These are phyloP conservation scores for Ogataea nakhonphanomensis DNA, from an alignment of 805 yeast genomes.

Conservation along the genomic window DNA sequence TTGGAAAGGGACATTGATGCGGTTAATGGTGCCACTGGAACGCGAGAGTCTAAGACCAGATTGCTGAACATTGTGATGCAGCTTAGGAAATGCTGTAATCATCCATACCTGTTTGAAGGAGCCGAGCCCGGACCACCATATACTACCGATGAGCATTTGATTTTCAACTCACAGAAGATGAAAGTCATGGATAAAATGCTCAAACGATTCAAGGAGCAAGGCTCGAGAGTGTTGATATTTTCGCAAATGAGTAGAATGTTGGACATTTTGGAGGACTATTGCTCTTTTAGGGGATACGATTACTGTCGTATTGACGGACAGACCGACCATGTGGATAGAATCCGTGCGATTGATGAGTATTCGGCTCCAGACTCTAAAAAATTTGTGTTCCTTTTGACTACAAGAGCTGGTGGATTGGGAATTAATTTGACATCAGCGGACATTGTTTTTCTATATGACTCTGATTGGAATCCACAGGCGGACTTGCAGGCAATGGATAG, in stretches of 20 bases:
- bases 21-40: slow-evolving; percentile 77
- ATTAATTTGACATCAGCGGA: slow-evolving; percentile 81
- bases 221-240: slow-evolving; percentile 74
- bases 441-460: slow-evolving; percentile 69
- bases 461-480: slow-evolving; percentile 90
- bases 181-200: slow-evolving; percentile 66
- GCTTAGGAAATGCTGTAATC: slow-evolving; percentile 79
- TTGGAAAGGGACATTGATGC: slow-evolving; percentile 81
- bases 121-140: slow-evolving; percentile 90
- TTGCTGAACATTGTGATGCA: slow-evolving; percentile 81
- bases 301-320: slow-evolving; percentile 84
- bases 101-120: slow-evolving; percentile 81
- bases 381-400: slow-evolving; percentile 71
- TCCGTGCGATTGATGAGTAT: slow-evolving; percentile 72
- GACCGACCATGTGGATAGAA: slow-evolving; percentile 75
- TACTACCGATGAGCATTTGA: slow-evolving; percentile 80
- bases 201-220: slow-evolving; percentile 59
- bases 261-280: slow-evolving; percentile 78
- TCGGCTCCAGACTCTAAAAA: slow-evolving; percentile 71
- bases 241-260: slow-evolving; percentile 82
- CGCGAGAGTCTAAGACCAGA: slow-evolving; percentile 71
- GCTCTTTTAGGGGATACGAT: slow-evolving; percentile 61
- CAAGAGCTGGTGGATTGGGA: slow-evolving; percentile 90
- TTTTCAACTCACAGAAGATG: slow-evolving; percentile 69
- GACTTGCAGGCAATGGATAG: slow-evolving; percentile 89